Base-by-base conservation (phyloP, 129 eudicot species). In the Calendula officinalis region DNA sequence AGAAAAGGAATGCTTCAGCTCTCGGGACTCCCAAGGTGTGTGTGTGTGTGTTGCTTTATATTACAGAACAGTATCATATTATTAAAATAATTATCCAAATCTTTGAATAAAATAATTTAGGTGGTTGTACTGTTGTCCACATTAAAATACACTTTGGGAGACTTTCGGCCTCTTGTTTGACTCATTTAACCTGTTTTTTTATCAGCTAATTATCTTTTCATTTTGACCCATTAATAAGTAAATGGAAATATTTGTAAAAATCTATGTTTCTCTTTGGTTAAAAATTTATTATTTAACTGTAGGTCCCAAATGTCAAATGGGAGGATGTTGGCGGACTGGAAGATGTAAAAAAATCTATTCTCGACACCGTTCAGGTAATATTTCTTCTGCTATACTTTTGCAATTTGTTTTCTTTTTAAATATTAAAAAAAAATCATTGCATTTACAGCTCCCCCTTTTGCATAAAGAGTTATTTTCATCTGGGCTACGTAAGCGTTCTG, bases 291-390 rank as follows among this genome's bases (percentile, higher is more conserved):
- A 11, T 56, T 53, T 48, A 62, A 41, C 14, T 78, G 53, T 62
- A 92, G 98, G 95, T 92, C 62, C 98, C 98, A 37, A 77, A 92
- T 71, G 91, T 92, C 47, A 88, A 88, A 71, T 92, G 98, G 98
- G 98, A 92, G 48, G 98, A 92, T 83, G 96, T 92, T 75, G 98
- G 98, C 65, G 98, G 98, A 61, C 89, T 92, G 67, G 98, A 92
- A 83, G 96, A 92, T 74, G 98, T 88, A 56, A 92, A 92, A 79
- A 85, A 88, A 75, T 86, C 96, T 35, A 92, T 92, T 70, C 81
- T 88, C 69, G 98, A 92, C 76, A 92, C 98, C 11, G 91, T 92
- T 75, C 98, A 85, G 89, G 98, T 85, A 66, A 41, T 44, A 10
- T 53, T 46, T 53, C 46, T 56, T 44, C 5, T 13, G 73, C 46